phyloP scores from a whole-genome alignment of 805 yeast species.

The Sugiyamaella americana region DNA sequence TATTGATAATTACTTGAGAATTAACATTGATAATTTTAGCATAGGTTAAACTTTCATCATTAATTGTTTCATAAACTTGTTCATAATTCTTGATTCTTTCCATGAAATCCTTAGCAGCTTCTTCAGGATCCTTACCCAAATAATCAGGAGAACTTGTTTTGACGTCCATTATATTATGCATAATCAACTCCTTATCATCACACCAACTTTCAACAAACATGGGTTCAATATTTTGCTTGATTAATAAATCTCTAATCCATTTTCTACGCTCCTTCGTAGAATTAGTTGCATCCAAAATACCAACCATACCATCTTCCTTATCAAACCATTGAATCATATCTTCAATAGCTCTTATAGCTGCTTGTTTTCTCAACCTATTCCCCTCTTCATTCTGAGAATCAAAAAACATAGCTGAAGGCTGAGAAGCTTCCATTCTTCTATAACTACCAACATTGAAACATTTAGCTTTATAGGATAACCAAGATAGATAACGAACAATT shows the following conservation, averaged over 20 bases:
- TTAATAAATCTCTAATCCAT: slow-evolving; percentile 42
- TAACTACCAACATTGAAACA: slow-evolving; percentile 87
- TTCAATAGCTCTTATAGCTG: slow-evolving; percentile 62
- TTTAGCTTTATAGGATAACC: slow-evolving; percentile 83
- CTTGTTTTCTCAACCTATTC: slow-evolving; percentile 53
- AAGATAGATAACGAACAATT: slow-evolving; percentile 82
- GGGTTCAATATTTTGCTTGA: slow-evolving; percentile 65
- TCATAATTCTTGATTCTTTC: slow-evolving; percentile 71
- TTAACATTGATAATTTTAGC: slow-evolving; percentile 84
- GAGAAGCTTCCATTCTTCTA: slow-evolving; percentile 58
- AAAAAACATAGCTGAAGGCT: slow-evolving; percentile 73
- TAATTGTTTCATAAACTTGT: slow-evolving; percentile 69
- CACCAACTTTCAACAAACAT: slow-evolving; percentile 91
- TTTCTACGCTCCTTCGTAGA: slow-evolving; percentile 68
- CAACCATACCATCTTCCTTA: slow-evolving; percentile 78
- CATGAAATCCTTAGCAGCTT: slow-evolving; percentile 65
- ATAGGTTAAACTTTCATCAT: slow-evolving; percentile 57
- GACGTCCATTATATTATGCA: slow-evolving; percentile 78
- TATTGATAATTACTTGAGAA: slow-evolving; percentile 80
- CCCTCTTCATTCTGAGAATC: slow-evolving; percentile 63
- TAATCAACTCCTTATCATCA: slow-evolving; percentile 70
- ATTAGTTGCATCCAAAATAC: slow-evolving; percentile 90
- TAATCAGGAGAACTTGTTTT: slow-evolving; percentile 85
- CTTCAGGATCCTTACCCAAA: slow-evolving; percentile 57
- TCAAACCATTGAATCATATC: slow-evolving; percentile 87